These are phyloP conservation scores for Aspergillus sojae DNA, from an alignment of 2,329 filamentous ascomycete genomes.

Conservation along the genomic window DNA sequence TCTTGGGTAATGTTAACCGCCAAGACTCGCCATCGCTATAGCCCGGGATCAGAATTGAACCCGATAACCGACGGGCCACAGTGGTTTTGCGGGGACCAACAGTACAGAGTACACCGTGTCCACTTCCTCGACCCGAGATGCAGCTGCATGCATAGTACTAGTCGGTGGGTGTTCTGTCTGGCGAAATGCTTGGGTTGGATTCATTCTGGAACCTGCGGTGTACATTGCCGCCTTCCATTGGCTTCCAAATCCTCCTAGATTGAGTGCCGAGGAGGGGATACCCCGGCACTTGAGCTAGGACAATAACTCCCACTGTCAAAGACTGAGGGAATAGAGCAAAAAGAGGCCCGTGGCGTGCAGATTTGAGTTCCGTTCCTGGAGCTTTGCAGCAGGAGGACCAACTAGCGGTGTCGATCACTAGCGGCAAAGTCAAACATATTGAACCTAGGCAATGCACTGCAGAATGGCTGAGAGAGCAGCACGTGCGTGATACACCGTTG, in stretches of 20 bases:
- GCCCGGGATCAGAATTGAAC: slow-evolving; percentile 8
- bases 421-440: slow-evolving; percentile 2
- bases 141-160: slow-evolving; percentile 7
- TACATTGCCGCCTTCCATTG: neutral
- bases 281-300: slow-evolving; percentile 11
- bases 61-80: slow-evolving; percentile 11
- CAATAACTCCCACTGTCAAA: neutral
- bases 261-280: neutral
- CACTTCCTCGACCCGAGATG: slow-evolving; percentile 10
- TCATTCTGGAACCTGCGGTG: neutral
- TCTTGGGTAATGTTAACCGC: slow-evolving; percentile 7
- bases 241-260: neutral
- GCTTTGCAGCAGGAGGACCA: slow-evolving; percentile 9
- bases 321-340: neutral
- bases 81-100: slow-evolving; percentile 1
- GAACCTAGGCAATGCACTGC: neutral
- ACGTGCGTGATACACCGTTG: slow-evolving; percentile 12
- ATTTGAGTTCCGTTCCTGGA: slow-evolving; percentile 17
- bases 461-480: neutral
- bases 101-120: slow-evolving; percentile 17
- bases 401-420: slow-evolving; percentile 14
- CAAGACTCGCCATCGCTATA: slow-evolving; percentile 5
- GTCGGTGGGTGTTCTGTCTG: neutral
- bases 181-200: slow-evolving; percentile 2
- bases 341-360: neutral